Evolutionary conservation across 306 rosid species (phyloP).

Genomic region (Delonix regia): DNA sequence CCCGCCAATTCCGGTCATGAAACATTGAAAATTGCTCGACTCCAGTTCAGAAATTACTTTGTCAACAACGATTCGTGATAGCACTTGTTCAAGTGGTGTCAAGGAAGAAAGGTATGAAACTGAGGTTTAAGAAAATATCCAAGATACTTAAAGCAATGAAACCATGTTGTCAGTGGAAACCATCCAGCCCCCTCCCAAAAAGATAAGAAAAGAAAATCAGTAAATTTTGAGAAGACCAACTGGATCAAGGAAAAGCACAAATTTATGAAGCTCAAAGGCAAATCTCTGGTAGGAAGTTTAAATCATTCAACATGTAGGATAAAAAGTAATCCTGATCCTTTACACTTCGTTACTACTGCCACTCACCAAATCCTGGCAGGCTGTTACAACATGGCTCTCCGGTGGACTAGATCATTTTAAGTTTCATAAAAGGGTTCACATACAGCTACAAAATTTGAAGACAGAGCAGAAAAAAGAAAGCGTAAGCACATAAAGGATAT

Average conservation of each 20-base stretch:
- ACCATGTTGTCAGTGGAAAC: conserved; percentile 22
- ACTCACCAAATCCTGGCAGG: not conserved
- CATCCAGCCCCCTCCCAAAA: not conserved
- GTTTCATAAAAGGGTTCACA: no score
- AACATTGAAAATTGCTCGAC: conserved; percentile 82
- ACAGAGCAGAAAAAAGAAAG: not conserved
- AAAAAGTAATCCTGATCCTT: not conserved
- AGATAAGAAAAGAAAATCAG: not conserved
- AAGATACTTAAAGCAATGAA: conserved; percentile 7
- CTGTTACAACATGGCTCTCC: not conserved
- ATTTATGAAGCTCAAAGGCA: not conserved
- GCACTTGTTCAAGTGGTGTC: conserved; percentile 63
- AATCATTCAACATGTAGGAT: not conserved
- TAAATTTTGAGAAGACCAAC: not conserved
- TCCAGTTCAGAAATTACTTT: conserved; percentile 75
- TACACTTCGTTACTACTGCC: not conserved
- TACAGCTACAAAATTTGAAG: no score
- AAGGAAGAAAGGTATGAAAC: conserved; percentile 46
- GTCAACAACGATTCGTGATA: conserved; percentile 69
- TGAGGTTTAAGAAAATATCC: conserved; percentile 4
- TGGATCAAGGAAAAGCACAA: not conserved
- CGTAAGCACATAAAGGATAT: not conserved
- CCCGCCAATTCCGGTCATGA: conserved; percentile 75
- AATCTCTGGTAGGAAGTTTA: not conserved
- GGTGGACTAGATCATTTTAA: not conserved